A percentile compares a stretch with the other conserved stretches of the same genome.
Conservation (phyloP, 495 filamentous ascomycete genomes). For the Poronia punctata region DNA sequence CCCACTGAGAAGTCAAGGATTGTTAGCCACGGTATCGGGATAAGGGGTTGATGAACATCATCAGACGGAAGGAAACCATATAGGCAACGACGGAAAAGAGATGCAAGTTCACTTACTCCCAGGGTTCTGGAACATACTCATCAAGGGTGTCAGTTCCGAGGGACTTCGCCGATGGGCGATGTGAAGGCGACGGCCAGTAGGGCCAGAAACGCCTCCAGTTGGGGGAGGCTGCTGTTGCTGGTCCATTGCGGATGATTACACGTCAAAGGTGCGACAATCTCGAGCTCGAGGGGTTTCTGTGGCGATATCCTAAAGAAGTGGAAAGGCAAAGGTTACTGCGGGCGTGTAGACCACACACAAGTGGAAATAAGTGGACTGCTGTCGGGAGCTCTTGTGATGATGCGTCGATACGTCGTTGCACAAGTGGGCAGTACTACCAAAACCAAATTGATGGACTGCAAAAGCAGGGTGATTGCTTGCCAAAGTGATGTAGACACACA, state of each 20-base stretch:
- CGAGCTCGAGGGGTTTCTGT: conserved; percentile 3
- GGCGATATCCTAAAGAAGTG: conserved; percentile 10
- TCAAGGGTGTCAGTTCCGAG: conserved; percentile 93
- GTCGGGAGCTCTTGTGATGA: conserved; percentile 14
- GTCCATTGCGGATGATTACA: conserved; percentile 61
- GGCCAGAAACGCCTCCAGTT: conserved; percentile 64
- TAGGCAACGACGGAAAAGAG: conserved; percentile 2
- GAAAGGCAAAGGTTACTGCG: conserved; percentile 12
- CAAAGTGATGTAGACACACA: conserved; percentile 26
- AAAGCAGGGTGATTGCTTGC: conserved; percentile 7
- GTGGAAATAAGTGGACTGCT: conserved; percentile 18
- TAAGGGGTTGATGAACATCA: not conserved
- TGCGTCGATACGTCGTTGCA: conserved; percentile 11
- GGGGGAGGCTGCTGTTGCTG: conserved; percentile 57
- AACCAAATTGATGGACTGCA: conserved; percentile 3
- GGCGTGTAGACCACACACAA: too few species aligned
- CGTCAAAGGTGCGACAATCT: conserved; percentile 41
- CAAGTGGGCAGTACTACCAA: conserved; percentile 15
- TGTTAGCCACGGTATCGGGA: conserved; percentile 22
- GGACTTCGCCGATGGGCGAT: conserved; percentile 97
- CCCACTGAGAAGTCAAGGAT: conserved; percentile 57
- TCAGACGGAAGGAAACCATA: conserved; percentile 7
- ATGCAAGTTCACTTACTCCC: conserved; percentile 41
- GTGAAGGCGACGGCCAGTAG: conserved; percentile 84
- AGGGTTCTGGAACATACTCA: conserved; percentile 74